A percentile compares a stretch with the other conserved stretches of the same genome.
Conservation (phyloP, 352 stramenopile species). For the Elongisporangium undulatum region DNA sequence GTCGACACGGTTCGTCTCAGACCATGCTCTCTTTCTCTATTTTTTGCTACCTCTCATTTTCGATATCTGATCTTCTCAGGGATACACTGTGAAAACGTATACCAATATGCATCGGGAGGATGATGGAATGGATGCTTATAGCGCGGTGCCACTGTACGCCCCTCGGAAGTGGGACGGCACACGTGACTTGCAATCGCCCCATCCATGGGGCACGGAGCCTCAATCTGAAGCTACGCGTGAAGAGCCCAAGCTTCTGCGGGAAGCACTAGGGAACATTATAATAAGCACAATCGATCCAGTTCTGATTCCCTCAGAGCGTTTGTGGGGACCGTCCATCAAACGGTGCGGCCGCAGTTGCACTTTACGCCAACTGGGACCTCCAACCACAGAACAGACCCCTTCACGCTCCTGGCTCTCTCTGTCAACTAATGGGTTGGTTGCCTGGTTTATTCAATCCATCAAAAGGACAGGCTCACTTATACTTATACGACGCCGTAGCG, state of each 20-base stretch:
- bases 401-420: background rate
- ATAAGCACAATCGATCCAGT: background rate
- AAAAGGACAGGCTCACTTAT: background rate
- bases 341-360: background rate
- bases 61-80: too few relatives aligned
- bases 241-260: background rate
- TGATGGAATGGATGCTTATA: too few relatives aligned
- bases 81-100: too few relatives aligned
- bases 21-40: too few relatives aligned
- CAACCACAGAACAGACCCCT: background rate
- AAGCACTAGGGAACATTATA: background rate
- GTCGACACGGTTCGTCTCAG: too few relatives aligned
- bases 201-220: background rate
- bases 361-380: background rate
- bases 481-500: background rate
- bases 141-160: too few relatives aligned
- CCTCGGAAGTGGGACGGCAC: background rate
- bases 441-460: background rate
- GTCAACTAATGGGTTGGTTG: background rate
- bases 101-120: too few relatives aligned
- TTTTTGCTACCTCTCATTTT: too few relatives aligned
- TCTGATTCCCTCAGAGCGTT: background rate
- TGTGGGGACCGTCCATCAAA: background rate
- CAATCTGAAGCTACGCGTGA: background rate
- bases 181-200: background rate